Base-by-base conservation (phyloP, 129 eudicot genomes). In the Flaveria ramosissima region DNA sequence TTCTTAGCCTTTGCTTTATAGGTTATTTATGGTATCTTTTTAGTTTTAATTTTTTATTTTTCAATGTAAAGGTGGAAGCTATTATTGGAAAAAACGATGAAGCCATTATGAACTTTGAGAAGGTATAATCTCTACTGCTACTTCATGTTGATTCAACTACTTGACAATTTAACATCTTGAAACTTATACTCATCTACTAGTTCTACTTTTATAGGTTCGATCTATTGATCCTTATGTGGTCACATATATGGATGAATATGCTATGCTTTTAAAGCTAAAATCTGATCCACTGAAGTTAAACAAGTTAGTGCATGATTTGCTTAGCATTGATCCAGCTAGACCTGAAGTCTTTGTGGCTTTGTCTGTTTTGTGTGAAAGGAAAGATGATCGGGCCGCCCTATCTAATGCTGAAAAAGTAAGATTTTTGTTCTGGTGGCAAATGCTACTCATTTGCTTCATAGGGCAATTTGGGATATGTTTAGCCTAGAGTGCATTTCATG, bases 331-430 rank as follows among this genome's bases (percentile, higher is more conserved):
- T 82, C 89, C 97, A 13, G 84, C 97, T 14, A 87, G 88, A 72
- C 97, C 98, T 67, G 98, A 94, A 94, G 97, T 91, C 45, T 94
- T 89, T 87, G 98, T 94, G 52, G 93, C 97, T 73, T 87, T 94
- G 79, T 87, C 98, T 75, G 92, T 89, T 77, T 70, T 94, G 79
- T 94, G 96, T 89, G 96, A 94, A 82, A 86, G 84, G 87, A 94
- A 94, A 86, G 98, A 94, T 80, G 98, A 91, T 80, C 86, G 98
- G 77, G 92, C 93, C 23, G 97, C 98, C 57, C 72, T 94, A 80
- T 56, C 96, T 53, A 86, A 94, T 83, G 96, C 90, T 39, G 98
- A 89, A 74, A 91, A 89, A 85, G 98, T 94, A 32, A 67, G 82
- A 14, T 69, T 71, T 12, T 82, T 71, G 30, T 78, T 12, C 46